Conservation (phyloP, 805 yeast genomes). For the Wickerhamomyces queroliae region DNA sequence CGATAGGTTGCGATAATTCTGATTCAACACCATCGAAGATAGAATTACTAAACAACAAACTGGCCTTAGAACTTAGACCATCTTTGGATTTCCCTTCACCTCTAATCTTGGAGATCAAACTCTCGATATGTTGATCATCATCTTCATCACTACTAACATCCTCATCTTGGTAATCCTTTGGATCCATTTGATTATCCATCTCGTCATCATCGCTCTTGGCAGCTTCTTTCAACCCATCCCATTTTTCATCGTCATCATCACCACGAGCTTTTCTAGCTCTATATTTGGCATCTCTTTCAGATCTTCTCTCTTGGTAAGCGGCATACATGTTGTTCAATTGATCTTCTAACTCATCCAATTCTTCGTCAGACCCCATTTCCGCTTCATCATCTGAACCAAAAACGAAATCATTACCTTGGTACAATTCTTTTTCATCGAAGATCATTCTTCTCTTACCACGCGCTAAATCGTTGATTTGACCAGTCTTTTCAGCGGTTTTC, state of each 20-base stretch:
- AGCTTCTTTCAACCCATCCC: constrained; percentile 62
- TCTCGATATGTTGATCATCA: constrained; percentile 65
- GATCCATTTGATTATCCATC: constrained; percentile 22
- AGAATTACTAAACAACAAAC: constrained; percentile 43
- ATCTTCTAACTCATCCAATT: constrained; percentile 65
- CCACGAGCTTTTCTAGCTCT: constrained; percentile 71
- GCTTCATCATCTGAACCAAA: constrained; percentile 40
- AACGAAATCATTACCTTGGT: constrained; percentile 51
- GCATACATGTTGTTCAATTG: constrained; percentile 81
- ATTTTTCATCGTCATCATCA: constrained; percentile 66
- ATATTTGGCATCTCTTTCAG: constrained; percentile 64
- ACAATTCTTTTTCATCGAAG: constrained; percentile 49
- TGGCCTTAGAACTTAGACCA: constrained; percentile 34
- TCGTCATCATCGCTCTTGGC: constrained; percentile 18
- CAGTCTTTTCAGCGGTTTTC: constrained; percentile 83
- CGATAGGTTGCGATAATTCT: constrained; percentile 5
- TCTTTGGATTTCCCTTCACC: constrained; percentile 37
- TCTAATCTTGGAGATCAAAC: constrained; percentile 50
- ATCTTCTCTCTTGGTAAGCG: constrained; percentile 56
- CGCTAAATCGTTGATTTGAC: constrained; percentile 65
- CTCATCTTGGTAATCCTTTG: constrained; percentile 38
- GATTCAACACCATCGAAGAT: constrained; percentile 42
- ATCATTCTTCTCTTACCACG: constrained; percentile 69
- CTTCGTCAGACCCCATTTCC: constrained; percentile 36
- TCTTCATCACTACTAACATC: constrained; percentile 47